These are phyloP conservation scores for Harrya chromipes DNA, from an alignment of 768 basidiomycete genomes.

Conservation along the genomic window DNA sequence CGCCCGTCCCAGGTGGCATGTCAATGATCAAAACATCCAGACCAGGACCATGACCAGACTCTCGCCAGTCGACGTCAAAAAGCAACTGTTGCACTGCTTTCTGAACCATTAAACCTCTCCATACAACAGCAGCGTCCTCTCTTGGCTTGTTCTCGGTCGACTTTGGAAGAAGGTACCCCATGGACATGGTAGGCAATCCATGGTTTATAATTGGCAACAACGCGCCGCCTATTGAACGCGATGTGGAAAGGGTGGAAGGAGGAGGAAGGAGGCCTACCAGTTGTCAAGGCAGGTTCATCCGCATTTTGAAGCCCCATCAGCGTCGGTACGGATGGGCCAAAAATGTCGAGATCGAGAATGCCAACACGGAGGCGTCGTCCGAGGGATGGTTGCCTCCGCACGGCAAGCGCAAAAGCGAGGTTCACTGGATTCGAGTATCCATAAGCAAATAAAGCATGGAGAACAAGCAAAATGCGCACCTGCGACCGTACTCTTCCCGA, in stretches of 20 bases:
- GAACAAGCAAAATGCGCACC: conserved; percentile 43
- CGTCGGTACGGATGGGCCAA: conserved; percentile 91
- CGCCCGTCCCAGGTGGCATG: conserved; percentile 97
- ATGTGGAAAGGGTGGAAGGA: neutral
- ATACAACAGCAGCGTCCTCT: conserved; percentile 81
- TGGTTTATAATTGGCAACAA: conserved; percentile 85
- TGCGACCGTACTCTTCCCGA: conserved; percentile 92
- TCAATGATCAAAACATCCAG: conserved; percentile 90
- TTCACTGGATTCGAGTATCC: conserved; percentile 51
- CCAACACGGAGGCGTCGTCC: conserved; percentile 64
- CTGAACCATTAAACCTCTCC: conserved; percentile 98
- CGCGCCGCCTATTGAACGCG: conserved; percentile 55
- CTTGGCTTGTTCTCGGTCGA: conserved; percentile 44
- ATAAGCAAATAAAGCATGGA: conserved; percentile 3
- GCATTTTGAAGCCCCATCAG: conserved; percentile 82
- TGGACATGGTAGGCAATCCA: conserved; percentile 92
- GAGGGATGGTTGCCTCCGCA: conserved; percentile 33
- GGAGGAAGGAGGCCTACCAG: conserved; percentile 42
- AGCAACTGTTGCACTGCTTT: conserved; percentile 95
- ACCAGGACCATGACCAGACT: conserved; percentile 34
- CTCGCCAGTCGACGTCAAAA: conserved; percentile 92
- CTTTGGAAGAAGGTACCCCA: conserved; percentile 86
- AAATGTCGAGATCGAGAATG: conserved; percentile 91
- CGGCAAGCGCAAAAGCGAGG: conserved; percentile 71
- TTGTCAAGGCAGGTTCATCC: conserved; percentile 76